Evolutionary conservation across 768 basidiomycete species (phyloP).

Genomic region (Russula emetica): DNA sequence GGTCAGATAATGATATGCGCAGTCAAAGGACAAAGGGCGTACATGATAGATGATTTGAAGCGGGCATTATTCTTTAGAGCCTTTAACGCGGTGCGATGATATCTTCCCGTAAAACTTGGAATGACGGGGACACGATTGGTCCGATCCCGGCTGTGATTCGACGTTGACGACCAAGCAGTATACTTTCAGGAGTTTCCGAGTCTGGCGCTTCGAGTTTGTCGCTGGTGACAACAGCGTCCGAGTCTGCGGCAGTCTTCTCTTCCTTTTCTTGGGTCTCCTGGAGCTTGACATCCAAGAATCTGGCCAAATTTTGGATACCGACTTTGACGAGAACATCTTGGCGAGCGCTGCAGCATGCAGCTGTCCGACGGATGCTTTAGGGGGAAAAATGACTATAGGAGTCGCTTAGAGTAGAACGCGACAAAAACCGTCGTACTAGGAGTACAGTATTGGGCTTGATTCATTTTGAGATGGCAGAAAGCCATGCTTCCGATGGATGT

Average conservation of each 20-base stretch:
- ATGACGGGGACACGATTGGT: constrained; percentile 93
- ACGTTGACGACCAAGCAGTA: constrained; percentile 80
- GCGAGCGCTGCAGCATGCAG: constrained; percentile 85
- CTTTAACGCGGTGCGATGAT: constrained; percentile 90
- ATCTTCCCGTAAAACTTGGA: constrained; percentile 83
- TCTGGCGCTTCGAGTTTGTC: constrained; percentile 92
- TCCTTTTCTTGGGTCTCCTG: constrained; percentile 84
- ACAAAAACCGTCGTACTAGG: neutral
- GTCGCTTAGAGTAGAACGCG: neutral
- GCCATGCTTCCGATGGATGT: neutral
- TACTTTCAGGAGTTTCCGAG: constrained; percentile 92
- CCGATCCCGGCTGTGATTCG: constrained; percentile 85
- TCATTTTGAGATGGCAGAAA: neutral
- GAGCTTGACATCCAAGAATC: constrained; percentile 75
- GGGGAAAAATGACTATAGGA: neutral
- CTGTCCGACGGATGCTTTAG: constrained; percentile 65
- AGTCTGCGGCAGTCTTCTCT: constrained; percentile 61
- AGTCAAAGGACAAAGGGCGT: constrained; percentile 27
- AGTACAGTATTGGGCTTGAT: neutral
- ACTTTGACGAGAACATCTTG: constrained; percentile 85
- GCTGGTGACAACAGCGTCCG: constrained; percentile 25
- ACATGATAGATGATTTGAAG: constrained; percentile 92
- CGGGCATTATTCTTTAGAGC: constrained; percentile 94
- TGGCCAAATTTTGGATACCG: constrained; percentile 83
- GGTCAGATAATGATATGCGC: neutral